phyloP scores from a whole-genome alignment of 805 yeast genomes.

The Pichia deserticola region DNA sequence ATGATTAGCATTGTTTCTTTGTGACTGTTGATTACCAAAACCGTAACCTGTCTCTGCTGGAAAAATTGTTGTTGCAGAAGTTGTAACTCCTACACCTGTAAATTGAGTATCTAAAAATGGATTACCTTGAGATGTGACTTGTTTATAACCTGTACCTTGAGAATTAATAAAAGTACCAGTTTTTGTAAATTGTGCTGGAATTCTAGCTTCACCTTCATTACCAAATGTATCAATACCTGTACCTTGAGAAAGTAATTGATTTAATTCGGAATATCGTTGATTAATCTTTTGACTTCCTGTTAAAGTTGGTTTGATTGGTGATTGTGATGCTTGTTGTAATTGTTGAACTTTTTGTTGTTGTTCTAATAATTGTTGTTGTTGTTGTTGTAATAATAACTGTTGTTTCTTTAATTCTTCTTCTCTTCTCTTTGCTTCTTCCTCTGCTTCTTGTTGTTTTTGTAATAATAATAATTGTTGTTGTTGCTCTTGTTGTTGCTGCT shows the following conservation, averaged over 20 bases:
- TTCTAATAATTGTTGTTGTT: slow-evolving; percentile 4
- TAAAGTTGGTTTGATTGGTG: slow-evolving; percentile 36
- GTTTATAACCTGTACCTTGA: slow-evolving; percentile 75
- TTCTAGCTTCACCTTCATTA: slow-evolving; percentile 72
- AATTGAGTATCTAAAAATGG: slow-evolving; percentile 65
- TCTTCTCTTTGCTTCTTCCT: slow-evolving; percentile 43
- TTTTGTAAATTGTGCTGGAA: slow-evolving; percentile 89
- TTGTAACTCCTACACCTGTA: slow-evolving; percentile 42
- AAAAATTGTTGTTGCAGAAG: slow-evolving; percentile 51
- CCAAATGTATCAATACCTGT: slow-evolving; percentile 94
- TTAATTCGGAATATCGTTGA: slow-evolving; percentile 62
- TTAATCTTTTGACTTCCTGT: slow-evolving; percentile 51
- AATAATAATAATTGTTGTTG: not conserved
- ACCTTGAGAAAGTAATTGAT: slow-evolving; percentile 72
- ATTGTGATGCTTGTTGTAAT: slow-evolving; percentile 20
- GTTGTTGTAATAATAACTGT: slow-evolving; percentile 9
- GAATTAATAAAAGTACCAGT: slow-evolving; percentile 78
- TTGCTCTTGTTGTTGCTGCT: slow-evolving; percentile 5
- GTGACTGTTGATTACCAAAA: slow-evolving; percentile 66
- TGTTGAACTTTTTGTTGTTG: slow-evolving; percentile 12
- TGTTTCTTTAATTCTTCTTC: slow-evolving; percentile 30
- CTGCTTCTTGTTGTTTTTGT: slow-evolving; percentile 16
- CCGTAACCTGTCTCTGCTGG: slow-evolving; percentile 93
- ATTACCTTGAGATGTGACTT: slow-evolving; percentile 41
- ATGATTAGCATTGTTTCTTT: slow-evolving; percentile 21